Base-by-base conservation (phyloP, 164 flowering plant genomes). In the Stephania yunnanensis region DNA sequence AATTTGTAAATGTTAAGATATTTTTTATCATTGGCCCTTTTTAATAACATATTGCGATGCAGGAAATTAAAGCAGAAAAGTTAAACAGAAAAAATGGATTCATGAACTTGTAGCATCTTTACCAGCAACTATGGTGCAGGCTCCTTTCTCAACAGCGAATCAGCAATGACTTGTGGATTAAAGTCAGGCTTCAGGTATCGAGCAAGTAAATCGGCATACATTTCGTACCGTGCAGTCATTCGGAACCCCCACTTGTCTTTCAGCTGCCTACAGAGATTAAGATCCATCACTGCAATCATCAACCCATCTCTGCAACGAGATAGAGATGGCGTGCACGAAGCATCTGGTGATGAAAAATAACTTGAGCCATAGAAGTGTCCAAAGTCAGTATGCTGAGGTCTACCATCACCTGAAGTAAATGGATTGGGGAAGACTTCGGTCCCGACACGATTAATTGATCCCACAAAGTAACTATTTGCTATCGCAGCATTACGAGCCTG, bases 401-500 rank as follows among this genome's bases (percentile, higher is more conserved):
- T 95, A 46, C 99, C 98, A 82, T 95, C 97, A 3, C 98, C 98
- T 0, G 99, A 96, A 48, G 99, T 96, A 81, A 96, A 96, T 29
- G 99, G 88, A 79, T 92, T 94, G 19, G 97, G 97, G 85, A 96
- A 96, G 68, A 75, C 75, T 84, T 94, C 99, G 1, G 94, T 94
- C 31, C 99, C 98, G 46, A 94, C 93, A n/a, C 97, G 95, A 75
- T 96, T 96, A 68, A 96, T 96, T 42, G 99, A 88, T 7, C 88
- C 98, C 63, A 94, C 98, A 78, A 85, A 94, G 78, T 94, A 96
- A 80, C 95, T 92, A 72, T 91, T 96, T 70, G 95, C 92, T 74
- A 92, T 94, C 65, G 98, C 99, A 77, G 97, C 99, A 82, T 96
- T 96, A 15, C 97, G 92, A 2, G 99, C 98, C 98, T 93, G 87